Evolutionary conservation across 1,139 yeast species (phyloP), one percentile per base, ranked within the genome.

Genomic region (Blastobotrys persicus): DNA sequence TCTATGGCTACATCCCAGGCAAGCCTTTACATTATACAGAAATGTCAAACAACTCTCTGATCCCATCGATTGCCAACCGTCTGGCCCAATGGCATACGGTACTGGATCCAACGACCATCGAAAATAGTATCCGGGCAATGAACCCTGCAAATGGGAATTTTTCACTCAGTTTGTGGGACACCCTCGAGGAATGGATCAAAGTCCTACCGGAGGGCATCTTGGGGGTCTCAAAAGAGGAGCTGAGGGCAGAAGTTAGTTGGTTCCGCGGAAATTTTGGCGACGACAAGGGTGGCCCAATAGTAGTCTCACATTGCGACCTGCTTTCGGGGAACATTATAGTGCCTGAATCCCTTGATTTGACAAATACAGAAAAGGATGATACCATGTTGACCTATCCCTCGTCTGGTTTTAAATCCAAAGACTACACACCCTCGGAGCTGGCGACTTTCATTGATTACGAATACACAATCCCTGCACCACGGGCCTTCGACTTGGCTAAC

Each of bases 401-500:
- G 38, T 4, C 49, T 41, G n/a, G 5, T 12, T 11, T 12, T 6
- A 35, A 20, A n/a, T 13, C n/a, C 12, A 31, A 44, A 7, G 20
- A 17, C 9, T 55, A 57, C 37, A 77, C 77, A 53, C 82, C 82
- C 11, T 49, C 59, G 1, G 46, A 53, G 26, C 51, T 58, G 2
- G 75, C 84, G 14, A 75, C 80, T 23, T 85, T 86, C 60, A 86
- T 86, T 46, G 95, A 86, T 64, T 86, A 85, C 62, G 95, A 86
- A 68, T 86, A 86, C 62, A 81, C 87, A 77, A 74, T 83, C 60
- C 86, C 87, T 2, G 88, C 88, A 1, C 91, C 94, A 1, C 68
- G 92, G 50, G 92, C 88, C 0, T 86, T 85, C 63, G 95, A 86
- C 63, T 80, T 86, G 18, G 88, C 94, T n/a, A 86, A 86, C 63